phyloP scores from a whole-genome alignment of 768 basidiomycete genomes.

The Auriscalpium microsporum region DNA sequence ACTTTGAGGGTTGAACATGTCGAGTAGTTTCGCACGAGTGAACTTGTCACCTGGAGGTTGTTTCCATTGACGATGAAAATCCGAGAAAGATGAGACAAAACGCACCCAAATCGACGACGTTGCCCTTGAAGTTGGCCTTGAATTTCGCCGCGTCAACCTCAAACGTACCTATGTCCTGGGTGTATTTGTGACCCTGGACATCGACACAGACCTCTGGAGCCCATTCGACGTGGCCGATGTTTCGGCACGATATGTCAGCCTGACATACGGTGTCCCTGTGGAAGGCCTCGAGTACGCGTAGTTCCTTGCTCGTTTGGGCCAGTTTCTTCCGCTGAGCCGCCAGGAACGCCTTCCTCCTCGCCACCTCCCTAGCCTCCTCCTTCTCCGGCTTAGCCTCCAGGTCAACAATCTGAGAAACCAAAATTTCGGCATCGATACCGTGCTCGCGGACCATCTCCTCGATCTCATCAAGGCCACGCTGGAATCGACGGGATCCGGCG shows the following conservation, averaged over 20 bases:
- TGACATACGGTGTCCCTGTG: constrained; percentile 15
- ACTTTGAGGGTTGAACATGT: neutral
- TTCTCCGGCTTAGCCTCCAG: constrained; percentile 18
- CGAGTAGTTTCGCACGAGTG: neutral
- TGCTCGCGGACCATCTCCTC: constrained; percentile 8
- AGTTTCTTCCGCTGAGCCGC: constrained; percentile 9
- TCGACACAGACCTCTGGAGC: constrained; percentile 19
- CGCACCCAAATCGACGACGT: constrained; percentile 24
- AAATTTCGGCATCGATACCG: constrained; percentile 9
- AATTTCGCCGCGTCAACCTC: constrained; percentile 20
- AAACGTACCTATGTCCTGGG: constrained; percentile 22
- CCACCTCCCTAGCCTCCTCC: constrained; percentile 13
- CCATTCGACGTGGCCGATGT: constrained; percentile 20
- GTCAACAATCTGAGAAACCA: constrained; percentile 17
- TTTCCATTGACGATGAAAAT: constrained; percentile 12
- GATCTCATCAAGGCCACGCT: constrained; percentile 22
- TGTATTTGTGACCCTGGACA: constrained; percentile 16
- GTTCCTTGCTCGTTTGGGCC: constrained; percentile 17
- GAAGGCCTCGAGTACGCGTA: constrained; percentile 17
- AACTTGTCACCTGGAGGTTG: constrained; percentile 1
- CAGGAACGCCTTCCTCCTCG: neutral
- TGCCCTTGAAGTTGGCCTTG: constrained; percentile 24
- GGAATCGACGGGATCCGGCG: constrained; percentile 3
- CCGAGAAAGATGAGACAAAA: constrained; percentile 17
- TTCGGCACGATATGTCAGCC: constrained; percentile 14